Evolutionary conservation across 306 rosid genomes (phyloP), one percentile per base, ranked within the genome.

Genomic region (Luffa acutangula): DNA sequence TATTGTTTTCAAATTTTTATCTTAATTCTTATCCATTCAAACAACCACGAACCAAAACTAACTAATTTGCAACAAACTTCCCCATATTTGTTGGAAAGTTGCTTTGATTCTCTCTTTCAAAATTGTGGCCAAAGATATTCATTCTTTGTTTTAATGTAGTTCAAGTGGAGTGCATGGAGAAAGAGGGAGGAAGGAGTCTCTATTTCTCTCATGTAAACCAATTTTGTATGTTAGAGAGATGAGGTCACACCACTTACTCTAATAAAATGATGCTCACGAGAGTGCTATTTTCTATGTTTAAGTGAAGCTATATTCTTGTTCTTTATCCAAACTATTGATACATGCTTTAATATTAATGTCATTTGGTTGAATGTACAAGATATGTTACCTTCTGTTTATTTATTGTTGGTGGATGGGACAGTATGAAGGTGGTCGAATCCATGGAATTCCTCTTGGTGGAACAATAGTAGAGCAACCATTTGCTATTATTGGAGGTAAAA

Each of bases 321-420:
- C 14, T 53, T 56, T 60, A 2, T 76, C 41, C 7, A 42, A 46
- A 6, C 21, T 43, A 18, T 25, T 25, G 6, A 18, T 7, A 1
- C 70, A 49, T 60, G 42, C 33, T 54, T 33, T 21, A 49, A 7
- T 52, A 6, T 6, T 31, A 59, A 20, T 70, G 37, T 7, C 73
- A 6, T 75, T n/a, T 62, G 83, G 25, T 87, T 51, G 77, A 75
- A 34, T 79, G 86, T 82, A 82, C 95, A 95, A 97, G 86, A 93
- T 83, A 83, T 84, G 85, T 74, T 95, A 39, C 89, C 91, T 85
- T 90, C 98, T 77, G 98, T 97, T 33, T 25, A 25, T 77, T 95
- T 79, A 92, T 95, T 64, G 90, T 95, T 80, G 98, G 97, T 60
- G 97, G 98, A 52, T 95, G 97, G 98, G 98, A 92, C 88, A 95